A percentile compares a stretch with the other conserved stretches of the same genome.
Evolutionary conservation across 2,329 filamentous ascomycete genomes (phyloP).

Genomic region (Fonsecaea pedrosoi): DNA sequence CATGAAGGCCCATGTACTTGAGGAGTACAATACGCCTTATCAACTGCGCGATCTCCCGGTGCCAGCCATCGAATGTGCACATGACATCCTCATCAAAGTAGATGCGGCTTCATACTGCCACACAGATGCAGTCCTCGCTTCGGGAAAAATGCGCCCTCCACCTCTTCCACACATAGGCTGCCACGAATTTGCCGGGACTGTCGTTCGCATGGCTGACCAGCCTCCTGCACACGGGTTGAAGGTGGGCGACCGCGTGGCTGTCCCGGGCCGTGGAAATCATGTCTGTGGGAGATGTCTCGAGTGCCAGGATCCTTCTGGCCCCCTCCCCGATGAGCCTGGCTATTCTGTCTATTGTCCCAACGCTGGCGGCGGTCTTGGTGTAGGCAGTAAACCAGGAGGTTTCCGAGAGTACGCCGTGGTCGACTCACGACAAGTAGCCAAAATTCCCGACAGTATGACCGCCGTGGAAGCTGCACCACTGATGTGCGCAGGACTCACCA

Average conservation of each 20-base stretch:
- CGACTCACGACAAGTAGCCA: constrained; percentile 37
- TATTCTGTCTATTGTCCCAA: constrained; percentile 54
- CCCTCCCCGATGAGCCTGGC: constrained; percentile 22
- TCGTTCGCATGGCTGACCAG: constrained; percentile 42
- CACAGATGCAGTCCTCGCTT: constrained; percentile 50
- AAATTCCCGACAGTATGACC: constrained; percentile 38
- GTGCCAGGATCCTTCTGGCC: constrained; percentile 23
- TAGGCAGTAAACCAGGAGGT: constrained; percentile 42
- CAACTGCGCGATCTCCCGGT: constrained; percentile 34
- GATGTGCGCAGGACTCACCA: constrained; percentile 37
- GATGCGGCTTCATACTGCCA: constrained; percentile 58
- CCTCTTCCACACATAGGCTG: constrained; percentile 54
- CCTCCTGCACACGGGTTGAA: constrained; percentile 4
- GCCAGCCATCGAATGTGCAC: constrained; percentile 50
- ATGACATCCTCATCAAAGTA: constrained; percentile 56
- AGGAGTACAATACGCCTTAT: constrained; percentile 34
- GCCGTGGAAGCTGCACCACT: constrained; percentile 30
- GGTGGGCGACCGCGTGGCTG: constrained; percentile 23
- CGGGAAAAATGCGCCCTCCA: constrained; percentile 45
- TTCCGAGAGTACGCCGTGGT: constrained; percentile 41
- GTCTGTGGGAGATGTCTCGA: constrained; percentile 27
- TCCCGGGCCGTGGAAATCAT: constrained; percentile 26
- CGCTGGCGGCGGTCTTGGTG: constrained; percentile 55
- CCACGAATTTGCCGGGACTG: constrained; percentile 56
- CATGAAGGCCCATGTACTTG: constrained; percentile 35